Evolutionary conservation across 2,329 filamentous ascomycete genomes (phyloP), one percentile per base, ranked within the genome.

Genomic region (Diaporthe citri): DNA sequence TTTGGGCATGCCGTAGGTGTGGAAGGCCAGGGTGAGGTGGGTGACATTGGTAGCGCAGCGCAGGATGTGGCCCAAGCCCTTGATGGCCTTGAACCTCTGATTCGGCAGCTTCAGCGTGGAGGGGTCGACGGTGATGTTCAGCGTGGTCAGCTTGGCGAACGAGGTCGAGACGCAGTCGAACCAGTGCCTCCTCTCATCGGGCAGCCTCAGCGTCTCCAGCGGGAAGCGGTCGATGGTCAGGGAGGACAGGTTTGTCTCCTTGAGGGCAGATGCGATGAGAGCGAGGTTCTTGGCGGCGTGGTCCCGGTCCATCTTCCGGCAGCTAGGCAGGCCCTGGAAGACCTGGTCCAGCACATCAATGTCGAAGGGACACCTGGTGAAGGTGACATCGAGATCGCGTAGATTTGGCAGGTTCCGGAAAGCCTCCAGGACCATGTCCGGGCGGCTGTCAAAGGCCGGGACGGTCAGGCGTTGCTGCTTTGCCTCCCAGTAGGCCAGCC

Each of bases 161-260:
- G 85, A 81, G 69, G 74, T 72, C 46, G 82, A 81, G 8, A 82
- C 83, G 70, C 84, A 84, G 75, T 83, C 81, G 78, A 85, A 84
- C 86, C 86, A 87, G 74, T 84, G 82, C 17, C 78, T 79, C 34
- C 85, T 83, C 78, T 85, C 82, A 57, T 79, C 79, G 12, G 81
- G 77, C 55, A 83, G 72, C 66, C 83, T 82, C 76, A 87, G 85
- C 22, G 86, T 79, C 76, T 87, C 85, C 59, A 87, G 81, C 10
- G 86, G 86, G 67, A 87, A 81, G 17, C 85, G 83, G 78, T 87
- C 85, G 72, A 87, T 81, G 66, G 83, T 80, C 74, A 87, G 82
- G 7, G 84, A 83, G 15, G 79, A 77, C 56, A 87, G 80, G 28
- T 79, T 79, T 43, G 82, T 77, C 43, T 84, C 83, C 52, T 84